phyloP scores from a whole-genome alignment of 2,329 filamentous ascomycete genomes.

The Madurella fahalii region DNA sequence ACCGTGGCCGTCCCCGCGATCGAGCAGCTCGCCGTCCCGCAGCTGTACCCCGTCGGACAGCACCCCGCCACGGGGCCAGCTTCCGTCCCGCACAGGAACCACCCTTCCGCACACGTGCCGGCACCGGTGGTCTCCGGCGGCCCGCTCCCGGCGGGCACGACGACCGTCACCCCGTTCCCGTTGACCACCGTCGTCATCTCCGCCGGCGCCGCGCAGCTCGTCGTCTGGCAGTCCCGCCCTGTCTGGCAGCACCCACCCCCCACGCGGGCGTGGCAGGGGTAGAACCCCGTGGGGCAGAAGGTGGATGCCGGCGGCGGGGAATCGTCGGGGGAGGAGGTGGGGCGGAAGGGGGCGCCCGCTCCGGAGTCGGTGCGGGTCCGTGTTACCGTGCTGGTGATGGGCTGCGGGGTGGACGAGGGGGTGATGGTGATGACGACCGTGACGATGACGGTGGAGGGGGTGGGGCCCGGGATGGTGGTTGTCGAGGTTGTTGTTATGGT shows the following conservation, averaged over 20 bases:
- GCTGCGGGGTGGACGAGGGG: slow-evolving; percentile 29
- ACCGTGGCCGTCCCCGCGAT: slow-evolving; percentile 54
- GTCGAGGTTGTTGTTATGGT: slow-evolving; percentile 40
- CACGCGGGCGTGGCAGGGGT: slow-evolving; percentile 80
- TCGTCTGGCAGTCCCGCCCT: slow-evolving; percentile 76
- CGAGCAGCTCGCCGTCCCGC: slow-evolving; percentile 69
- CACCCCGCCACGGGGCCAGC: slow-evolving; percentile 69
- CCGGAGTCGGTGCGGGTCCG: slow-evolving; percentile 36
- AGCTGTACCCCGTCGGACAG: slow-evolving; percentile 73
- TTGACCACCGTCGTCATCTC: slow-evolving; percentile 57
- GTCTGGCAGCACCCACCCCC: slow-evolving; percentile 84
- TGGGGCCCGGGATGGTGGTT: slow-evolving; percentile 32
- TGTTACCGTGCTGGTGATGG: slow-evolving; percentile 37
- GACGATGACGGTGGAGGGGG: slow-evolving; percentile 40
- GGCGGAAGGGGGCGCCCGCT: slow-evolving; percentile 45
- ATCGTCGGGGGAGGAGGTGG: slow-evolving; percentile 36
- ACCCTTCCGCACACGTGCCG: slow-evolving; percentile 67
- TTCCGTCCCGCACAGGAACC: slow-evolving; percentile 64
- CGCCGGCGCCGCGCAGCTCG: slow-evolving; percentile 63
- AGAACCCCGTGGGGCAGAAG: slow-evolving; percentile 84
- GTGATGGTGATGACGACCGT: slow-evolving; percentile 39
- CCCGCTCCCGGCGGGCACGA: slow-evolving; percentile 51
- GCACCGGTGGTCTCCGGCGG: slow-evolving; percentile 38
- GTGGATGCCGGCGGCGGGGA: slow-evolving; percentile 33
- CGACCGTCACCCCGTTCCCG: slow-evolving; percentile 65